Conservation (phyloP, 768 basidiomycete genomes). For the Lactifluus rugatus region DNA sequence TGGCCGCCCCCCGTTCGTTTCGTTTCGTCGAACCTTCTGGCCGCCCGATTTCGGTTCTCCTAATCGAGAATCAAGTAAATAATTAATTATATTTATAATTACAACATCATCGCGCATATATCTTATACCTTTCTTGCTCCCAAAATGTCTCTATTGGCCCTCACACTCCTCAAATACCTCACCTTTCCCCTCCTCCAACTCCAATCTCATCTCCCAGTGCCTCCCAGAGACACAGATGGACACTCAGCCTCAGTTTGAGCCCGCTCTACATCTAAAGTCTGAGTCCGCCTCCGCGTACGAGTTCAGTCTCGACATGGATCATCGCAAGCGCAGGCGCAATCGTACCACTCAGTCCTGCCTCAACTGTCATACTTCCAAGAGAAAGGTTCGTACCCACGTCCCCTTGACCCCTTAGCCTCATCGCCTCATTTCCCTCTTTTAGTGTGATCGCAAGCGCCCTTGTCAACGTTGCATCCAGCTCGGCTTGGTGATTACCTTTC, state of each 20-base stretch:
- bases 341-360: constrained; percentile 81
- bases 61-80: background rate
- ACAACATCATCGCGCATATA: background rate
- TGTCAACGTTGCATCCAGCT: constrained; percentile 87
- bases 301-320: constrained; percentile 60
- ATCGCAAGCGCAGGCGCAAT: constrained; percentile 80
- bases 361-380: constrained; percentile 90
- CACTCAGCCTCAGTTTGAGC: constrained; percentile 9
- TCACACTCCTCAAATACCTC: constrained; percentile 17
- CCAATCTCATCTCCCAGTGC: constrained; percentile 24
- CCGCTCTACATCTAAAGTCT: constrained; percentile 38
- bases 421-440: constrained; percentile 4
- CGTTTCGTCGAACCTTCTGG: constrained; percentile 6
- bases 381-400: constrained; percentile 50
- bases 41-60: background rate
- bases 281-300: constrained; percentile 13
- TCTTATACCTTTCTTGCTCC: constrained; percentile 1
- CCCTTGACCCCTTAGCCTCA: constrained; percentile 7
- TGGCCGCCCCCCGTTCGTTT: constrained; percentile 8
- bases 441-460: constrained; percentile 90
- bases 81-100: background rate
- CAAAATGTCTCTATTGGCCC: constrained; percentile 7
- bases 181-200: background rate
- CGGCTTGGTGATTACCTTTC: constrained; percentile 48
- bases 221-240: constrained; percentile 24